Evolutionary conservation across 108 stramenopile genomes (phyloP), one percentile per base, ranked within the genome.

Genomic region (Poteriospumella lacustris): DNA sequence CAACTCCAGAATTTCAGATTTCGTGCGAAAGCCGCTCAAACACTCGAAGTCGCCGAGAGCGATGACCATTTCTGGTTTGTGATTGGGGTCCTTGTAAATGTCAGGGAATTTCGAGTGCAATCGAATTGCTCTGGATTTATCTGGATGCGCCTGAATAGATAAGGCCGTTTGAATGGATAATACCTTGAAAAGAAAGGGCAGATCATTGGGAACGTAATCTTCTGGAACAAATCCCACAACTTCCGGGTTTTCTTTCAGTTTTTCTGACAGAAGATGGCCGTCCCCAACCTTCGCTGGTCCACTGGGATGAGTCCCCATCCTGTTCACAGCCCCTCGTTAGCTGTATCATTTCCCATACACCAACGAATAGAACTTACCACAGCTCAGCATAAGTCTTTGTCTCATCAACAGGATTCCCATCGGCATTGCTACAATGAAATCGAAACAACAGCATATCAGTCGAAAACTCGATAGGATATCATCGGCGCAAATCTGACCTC

Each of bases 61-160:
- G 72, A 96, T 92, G 59, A 95, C 97, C 93, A 99, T 94, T 86
- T 99, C 98, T 0, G 98, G 98, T 79, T 99, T 99, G 89, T 99
- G 98, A 83, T 97, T 97, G 43, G 90, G 83, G 79, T 97, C 96
- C 58, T 91, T 91, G 84, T 99, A 99, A 5, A 87, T 78, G 15
- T 87, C 60, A 29, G 98, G 98, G 2, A 89, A 78, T 12, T 88
- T 86, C 28, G 79, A 75, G 75, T 96, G 89, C 31, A 99, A 83
- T n/a, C 82, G 68, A 52, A 89, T 84, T 34, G 98, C 98, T 1
- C 85, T 80, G 24, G 79, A 38, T 67, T 85, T 86, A 78, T 86
- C 84, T 3, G 85, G 85, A 76, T 86, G 85, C 0, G 85, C 83
- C 58, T 73, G 70, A 5, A 73, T 73, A 19, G 70, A 73, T 5